Conservation (phyloP, 306 rosid genomes). For the Cicer chorassanicum region DNA sequence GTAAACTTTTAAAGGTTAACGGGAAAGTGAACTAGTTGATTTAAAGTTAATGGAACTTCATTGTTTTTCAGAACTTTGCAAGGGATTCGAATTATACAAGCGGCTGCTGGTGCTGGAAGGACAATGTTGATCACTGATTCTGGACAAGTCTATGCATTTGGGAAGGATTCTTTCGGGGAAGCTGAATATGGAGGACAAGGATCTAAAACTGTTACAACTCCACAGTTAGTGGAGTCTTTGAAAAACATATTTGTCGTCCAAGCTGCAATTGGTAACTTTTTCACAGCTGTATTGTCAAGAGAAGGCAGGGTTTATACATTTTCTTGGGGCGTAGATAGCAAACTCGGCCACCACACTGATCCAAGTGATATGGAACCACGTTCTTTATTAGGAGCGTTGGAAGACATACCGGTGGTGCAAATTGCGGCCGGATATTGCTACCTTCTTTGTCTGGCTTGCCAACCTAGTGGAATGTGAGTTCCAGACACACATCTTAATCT, state of each 20-base stretch:
- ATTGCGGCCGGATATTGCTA: constrained; percentile 98
- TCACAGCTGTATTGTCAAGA: constrained; percentile 92
- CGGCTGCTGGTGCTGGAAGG: constrained; percentile 89
- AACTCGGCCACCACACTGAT: constrained; percentile 89
- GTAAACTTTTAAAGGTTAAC: constrained; percentile 43
- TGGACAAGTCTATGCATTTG: constrained; percentile 81
- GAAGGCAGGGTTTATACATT: constrained; percentile 92
- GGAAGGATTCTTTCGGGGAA: constrained; percentile 90
- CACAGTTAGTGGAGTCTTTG: constrained; percentile 78
- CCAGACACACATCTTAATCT: constrained; percentile 15
- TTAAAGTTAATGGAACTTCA: constrained; percentile 56
- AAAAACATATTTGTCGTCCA: constrained; percentile 88
- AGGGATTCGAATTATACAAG: constrained; percentile 86
- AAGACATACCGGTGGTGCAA: constrained; percentile 87
- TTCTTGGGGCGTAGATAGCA: constrained; percentile 85
- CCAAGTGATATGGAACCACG: constrained; percentile 74
- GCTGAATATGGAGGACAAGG: constrained; percentile 77
- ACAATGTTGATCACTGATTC: constrained; percentile 92
- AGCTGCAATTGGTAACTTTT: constrained; percentile 93
- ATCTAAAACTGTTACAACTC: constrained; percentile 59
- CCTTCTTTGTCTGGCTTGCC: constrained; percentile 93
- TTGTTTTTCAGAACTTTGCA: constrained; percentile 86
- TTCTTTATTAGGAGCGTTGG: constrained; percentile 82
- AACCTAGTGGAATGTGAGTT: constrained; percentile 92
- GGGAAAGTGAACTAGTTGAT: constrained; percentile 53